Evolutionary conservation across 805 yeast genomes (phyloP).

Genomic region (Barnettozyma botsteinii): DNA sequence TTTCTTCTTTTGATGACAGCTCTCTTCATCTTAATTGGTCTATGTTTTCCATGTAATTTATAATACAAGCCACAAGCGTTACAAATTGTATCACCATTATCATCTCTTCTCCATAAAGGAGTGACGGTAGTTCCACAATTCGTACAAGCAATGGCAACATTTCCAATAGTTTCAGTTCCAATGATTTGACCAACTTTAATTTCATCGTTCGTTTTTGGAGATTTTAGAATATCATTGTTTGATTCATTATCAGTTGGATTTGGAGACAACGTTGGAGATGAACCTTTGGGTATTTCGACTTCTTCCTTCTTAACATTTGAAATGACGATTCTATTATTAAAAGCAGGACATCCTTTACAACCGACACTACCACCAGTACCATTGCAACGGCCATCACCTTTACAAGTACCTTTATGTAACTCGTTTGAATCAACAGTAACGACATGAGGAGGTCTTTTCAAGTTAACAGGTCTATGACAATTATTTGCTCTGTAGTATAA

Average conservation of each 20-base stretch:
- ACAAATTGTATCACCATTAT: constrained; percentile 75
- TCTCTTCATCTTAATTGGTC: constrained; percentile 73
- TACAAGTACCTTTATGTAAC: constrained; percentile 22
- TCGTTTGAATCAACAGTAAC: constrained; percentile 60
- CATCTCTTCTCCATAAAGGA: constrained; percentile 84
- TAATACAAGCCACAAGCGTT: constrained; percentile 84
- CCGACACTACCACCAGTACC: constrained; percentile 83
- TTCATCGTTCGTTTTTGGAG: background rate
- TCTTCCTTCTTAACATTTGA: constrained; percentile 12
- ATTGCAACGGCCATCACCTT: constrained; percentile 55
- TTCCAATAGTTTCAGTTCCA: constrained; percentile 29
- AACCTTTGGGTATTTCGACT: constrained; percentile 2
- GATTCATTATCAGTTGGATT: background rate
- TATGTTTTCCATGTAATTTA: constrained; percentile 65
- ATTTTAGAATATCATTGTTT: background rate
- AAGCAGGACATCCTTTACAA: constrained; percentile 81
- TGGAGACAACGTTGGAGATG: background rate
- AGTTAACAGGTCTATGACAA: constrained; percentile 79
- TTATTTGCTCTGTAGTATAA: constrained; percentile 86
- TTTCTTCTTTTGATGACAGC: constrained; percentile 70
- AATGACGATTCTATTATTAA: constrained; percentile 57
- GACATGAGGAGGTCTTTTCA: constrained; percentile 72
- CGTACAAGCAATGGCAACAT: constrained; percentile 68
- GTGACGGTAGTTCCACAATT: constrained; percentile 84
- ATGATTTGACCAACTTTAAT: constrained; percentile 14